A percentile compares a stretch with the other conserved stretches of the same genome.
Evolutionary conservation across 2,329 filamentous ascomycete species (phyloP).

Genomic region (Parascedosporium putredinis): DNA sequence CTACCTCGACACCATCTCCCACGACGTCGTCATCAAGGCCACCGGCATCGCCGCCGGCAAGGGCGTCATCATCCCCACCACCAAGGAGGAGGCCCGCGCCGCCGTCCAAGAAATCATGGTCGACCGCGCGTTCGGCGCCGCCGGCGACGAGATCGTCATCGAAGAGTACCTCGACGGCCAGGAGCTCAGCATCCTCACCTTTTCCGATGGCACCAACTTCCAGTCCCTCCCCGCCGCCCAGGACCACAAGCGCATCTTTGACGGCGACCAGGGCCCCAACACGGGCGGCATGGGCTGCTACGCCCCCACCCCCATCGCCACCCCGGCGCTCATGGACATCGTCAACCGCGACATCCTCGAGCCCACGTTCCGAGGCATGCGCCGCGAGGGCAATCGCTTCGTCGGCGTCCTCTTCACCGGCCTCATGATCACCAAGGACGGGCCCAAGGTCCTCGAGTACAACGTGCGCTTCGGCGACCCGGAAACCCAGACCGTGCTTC

Average conservation of each 20-base stretch:
- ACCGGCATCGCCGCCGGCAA: slow-evolving; percentile 88
- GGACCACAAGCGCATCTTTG: slow-evolving; percentile 91
- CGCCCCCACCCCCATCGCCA: slow-evolving; percentile 74
- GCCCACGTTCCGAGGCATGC: slow-evolving; percentile 83
- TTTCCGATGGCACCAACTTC: slow-evolving; percentile 81
- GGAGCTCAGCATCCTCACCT: slow-evolving; percentile 82
- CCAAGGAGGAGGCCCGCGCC: slow-evolving; percentile 69
- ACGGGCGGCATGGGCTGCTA: slow-evolving; percentile 98
- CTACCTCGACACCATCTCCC: slow-evolving; percentile 62
- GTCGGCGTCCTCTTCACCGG: slow-evolving; percentile 75
- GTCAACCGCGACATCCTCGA: slow-evolving; percentile 77
- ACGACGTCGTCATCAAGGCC: slow-evolving; percentile 87
- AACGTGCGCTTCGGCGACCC: slow-evolving; percentile 90
- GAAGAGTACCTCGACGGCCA: slow-evolving; percentile 90
- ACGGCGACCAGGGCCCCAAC: slow-evolving; percentile 84
- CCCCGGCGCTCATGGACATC: slow-evolving; percentile 61
- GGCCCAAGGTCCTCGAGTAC: slow-evolving; percentile 81
- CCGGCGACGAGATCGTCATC: slow-evolving; percentile 86
- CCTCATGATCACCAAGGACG: slow-evolving; percentile 79
- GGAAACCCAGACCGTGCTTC: slow-evolving; percentile 78
- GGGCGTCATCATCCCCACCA: slow-evolving; percentile 80
- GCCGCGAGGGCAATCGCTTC: slow-evolving; percentile 64
- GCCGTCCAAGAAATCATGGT: slow-evolving; percentile 88
- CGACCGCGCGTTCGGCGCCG: slow-evolving; percentile 72
- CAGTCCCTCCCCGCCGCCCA: slow-evolving; percentile 80